Evolutionary conservation across 345 rosid genomes (phyloP).

Genomic region (Eucalyptus pauciflora): DNA sequence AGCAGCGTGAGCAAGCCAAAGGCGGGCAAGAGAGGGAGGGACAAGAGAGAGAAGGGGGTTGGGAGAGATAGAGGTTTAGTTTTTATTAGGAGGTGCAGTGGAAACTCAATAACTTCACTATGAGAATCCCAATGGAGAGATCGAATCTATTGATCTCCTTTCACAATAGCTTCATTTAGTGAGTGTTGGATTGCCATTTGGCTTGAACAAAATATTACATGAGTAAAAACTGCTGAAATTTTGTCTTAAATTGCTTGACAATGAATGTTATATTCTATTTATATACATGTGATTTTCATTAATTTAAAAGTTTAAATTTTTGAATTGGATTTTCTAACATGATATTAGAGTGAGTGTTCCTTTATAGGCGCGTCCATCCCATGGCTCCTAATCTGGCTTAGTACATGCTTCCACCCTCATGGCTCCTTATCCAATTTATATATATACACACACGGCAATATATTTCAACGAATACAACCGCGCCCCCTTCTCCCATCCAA

Average conservation of each 20-base stretch:
- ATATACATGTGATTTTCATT: rapidly evolving
- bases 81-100: background rate
- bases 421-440: too few species aligned
- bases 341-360: background rate
- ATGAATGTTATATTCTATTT: background rate
- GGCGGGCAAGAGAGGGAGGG: background rate
- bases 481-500: background rate
- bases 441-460: too few species aligned
- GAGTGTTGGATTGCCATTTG: background rate
- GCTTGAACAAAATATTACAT: background rate
- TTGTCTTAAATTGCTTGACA: too few species aligned
- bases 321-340: rapidly evolving
- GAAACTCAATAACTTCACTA: background rate
- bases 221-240: too few species aligned
- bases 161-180: background rate
- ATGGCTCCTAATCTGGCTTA: background rate
- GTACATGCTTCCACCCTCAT: background rate
- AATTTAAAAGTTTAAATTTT: background rate
- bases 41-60: background rate
- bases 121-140: too few species aligned
- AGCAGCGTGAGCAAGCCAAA: background rate
- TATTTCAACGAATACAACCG: background rate
- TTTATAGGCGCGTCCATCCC: background rate
- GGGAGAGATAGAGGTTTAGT: background rate
- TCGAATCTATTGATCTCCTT: too few species aligned